These are phyloP conservation scores for Crucibulum parvulum DNA, from an alignment of 1,284 basidiomycete genomes.

Conservation along the genomic window DNA sequence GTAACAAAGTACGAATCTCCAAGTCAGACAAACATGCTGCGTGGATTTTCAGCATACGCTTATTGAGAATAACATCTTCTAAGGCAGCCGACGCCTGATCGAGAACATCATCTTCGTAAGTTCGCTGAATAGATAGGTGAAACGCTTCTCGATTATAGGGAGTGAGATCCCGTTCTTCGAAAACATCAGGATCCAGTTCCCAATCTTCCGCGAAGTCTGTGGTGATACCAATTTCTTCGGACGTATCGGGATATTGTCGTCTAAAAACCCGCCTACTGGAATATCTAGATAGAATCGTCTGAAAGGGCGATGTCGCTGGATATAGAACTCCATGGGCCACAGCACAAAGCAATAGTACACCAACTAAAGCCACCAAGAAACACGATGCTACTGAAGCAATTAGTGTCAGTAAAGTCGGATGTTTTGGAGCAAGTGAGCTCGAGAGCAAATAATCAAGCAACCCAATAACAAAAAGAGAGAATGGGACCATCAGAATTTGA, in stretches of 20 bases:
- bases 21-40: conserved; percentile 3
- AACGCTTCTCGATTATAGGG: conserved; percentile 1
- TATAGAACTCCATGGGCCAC: conserved; percentile 2
- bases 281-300: not conserved
- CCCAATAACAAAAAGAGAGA: conserved; percentile 4
- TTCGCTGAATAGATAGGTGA: conserved; percentile 3
- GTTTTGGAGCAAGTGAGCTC: not conserved
- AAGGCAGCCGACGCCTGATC: conserved; percentile 11
- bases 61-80: conserved; percentile 7
- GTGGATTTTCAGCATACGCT: not conserved
- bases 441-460: conserved; percentile 8
- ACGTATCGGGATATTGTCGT: too few species aligned
- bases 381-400: not conserved
- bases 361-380: not conserved
- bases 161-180: not conserved
- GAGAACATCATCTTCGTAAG: conserved; percentile 12
- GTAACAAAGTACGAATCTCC: conserved; percentile 7
- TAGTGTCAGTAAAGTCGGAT: not conserved
- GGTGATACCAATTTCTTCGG: too few species aligned
- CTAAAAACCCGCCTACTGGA: too few species aligned
- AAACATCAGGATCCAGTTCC: not conserved
- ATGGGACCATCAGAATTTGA: conserved; percentile 4
- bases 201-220: too few species aligned
- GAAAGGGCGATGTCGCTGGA: conserved; percentile 8
- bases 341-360: not conserved